phyloP scores from a whole-genome alignment of 441 rosid species.

The Adansonia gregorii region DNA sequence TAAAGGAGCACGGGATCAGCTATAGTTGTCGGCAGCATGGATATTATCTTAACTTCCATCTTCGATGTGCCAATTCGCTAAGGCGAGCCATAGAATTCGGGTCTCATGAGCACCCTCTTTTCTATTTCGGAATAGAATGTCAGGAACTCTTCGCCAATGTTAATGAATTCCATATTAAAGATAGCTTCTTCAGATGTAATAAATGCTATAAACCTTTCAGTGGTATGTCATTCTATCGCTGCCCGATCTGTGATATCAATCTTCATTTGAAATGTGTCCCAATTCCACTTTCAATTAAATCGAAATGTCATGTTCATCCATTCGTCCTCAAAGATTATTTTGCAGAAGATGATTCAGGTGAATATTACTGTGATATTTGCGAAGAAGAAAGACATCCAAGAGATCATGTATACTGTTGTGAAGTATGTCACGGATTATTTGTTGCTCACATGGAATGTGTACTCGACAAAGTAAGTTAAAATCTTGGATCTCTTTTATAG shows the following conservation, averaged over 20 bases:
- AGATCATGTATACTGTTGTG: slow-evolving; percentile 14
- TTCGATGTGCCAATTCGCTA: neutral
- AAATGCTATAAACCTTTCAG: neutral
- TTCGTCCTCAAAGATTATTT: neutral
- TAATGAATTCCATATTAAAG: neutral
- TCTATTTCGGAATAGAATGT: neutral
- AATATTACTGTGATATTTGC: neutral
- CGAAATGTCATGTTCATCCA: neutral
- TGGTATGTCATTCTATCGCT: neutral
- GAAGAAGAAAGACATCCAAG: neutral
- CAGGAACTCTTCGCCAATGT: no score
- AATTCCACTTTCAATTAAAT: neutral
- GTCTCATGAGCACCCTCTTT: neutral
- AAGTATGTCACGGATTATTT: neutral
- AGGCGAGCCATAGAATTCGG: neutral
- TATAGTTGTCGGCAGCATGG: neutral
- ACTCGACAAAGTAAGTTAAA: neutral
- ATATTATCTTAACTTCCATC: neutral
- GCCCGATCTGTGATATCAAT: neutral
- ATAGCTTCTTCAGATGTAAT: neutral
- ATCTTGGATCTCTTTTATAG: no score
- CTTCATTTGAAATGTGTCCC: slow-evolving; percentile 2
- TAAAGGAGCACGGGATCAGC: no score
- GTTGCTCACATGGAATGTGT: slow-evolving; percentile 22
- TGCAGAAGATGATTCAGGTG: neutral